Conservation (phyloP, 139 green algal genomes). For the Picochlorum sp. region DNA sequence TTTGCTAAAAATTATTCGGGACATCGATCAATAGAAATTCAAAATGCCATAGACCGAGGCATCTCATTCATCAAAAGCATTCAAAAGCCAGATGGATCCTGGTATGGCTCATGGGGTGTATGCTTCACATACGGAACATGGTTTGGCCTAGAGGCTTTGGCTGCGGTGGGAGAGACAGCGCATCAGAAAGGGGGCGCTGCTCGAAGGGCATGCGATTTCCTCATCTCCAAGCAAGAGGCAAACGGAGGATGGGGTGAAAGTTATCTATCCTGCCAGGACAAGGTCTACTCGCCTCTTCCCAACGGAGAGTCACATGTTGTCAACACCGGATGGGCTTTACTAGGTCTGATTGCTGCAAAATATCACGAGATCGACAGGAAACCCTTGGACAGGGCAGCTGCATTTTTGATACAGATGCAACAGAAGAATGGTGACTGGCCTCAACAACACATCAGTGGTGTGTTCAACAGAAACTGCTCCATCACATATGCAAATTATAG, state of each 20-base stretch:
- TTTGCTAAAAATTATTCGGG: conserved; percentile 52
- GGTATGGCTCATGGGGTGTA: conserved; percentile 97
- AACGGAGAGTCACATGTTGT: conserved; percentile 77
- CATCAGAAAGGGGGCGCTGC: conserved; percentile 5
- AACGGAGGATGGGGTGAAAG: conserved; percentile 96
- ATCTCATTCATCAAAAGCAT: conserved; percentile 35
- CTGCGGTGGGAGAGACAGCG: conserved; percentile 53
- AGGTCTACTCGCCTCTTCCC: conserved; percentile 88
- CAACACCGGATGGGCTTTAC: conserved; percentile 93
- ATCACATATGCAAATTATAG: conserved; percentile 98
- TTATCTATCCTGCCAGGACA: conserved; percentile 95
- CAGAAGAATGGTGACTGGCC: conserved; percentile 82
- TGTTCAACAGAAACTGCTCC: conserved; percentile 99
- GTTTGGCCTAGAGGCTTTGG: conserved; percentile 83
- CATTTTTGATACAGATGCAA: conserved; percentile 41
- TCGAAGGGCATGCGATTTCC: conserved; percentile 68
- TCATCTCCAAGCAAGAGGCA: conserved; percentile 76
- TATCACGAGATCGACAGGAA: conserved; percentile 51
- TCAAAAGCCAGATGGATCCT: conserved; percentile 83
- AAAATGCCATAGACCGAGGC: conserved; percentile 16
- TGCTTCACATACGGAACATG: conserved; percentile 99
- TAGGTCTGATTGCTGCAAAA: conserved; percentile 67
- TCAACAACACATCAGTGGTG: conserved; percentile 96
- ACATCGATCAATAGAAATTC: conserved; percentile 32
- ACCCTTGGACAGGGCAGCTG: conserved; percentile 48